Evolutionary conservation across 2,329 filamentous ascomycete genomes (phyloP).

Genomic region (Sporothrix variecibatus): DNA sequence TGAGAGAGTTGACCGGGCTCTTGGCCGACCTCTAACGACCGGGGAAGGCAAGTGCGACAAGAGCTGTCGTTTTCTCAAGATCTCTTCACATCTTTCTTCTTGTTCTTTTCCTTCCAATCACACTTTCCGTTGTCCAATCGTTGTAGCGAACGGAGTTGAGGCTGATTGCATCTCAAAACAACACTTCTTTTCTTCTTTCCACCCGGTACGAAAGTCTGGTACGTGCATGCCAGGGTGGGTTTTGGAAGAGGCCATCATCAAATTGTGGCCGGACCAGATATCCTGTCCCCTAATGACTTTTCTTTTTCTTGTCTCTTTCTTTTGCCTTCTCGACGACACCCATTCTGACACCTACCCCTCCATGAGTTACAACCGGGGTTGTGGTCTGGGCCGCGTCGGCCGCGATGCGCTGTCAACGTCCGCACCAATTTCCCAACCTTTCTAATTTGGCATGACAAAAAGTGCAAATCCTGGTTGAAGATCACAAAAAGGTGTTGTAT

Average conservation of each 20-base stretch:
- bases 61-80: neutral
- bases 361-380: neutral
- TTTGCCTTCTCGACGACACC: neutral
- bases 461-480: neutral
- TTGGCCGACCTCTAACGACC: neutral
- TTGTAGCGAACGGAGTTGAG: conserved; percentile 10
- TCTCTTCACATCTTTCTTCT: neutral
- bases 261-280: neutral
- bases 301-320: neutral
- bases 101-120: neutral
- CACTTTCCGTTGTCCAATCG: neutral
- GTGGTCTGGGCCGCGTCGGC: neutral
- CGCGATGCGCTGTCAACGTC: neutral
- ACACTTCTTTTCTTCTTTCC: neutral
- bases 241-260: neutral
- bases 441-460: neutral
- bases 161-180: conserved; percentile 20
- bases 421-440: neutral
- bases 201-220: conserved; percentile 3
- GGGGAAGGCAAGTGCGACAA: neutral
- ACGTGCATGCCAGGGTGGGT: neutral
- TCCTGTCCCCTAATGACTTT: neutral
- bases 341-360: neutral
- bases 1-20: neutral
- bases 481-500: neutral